Base-by-base conservation (phyloP, 345 rosid genomes). In the Lepidium sativum region DNA sequence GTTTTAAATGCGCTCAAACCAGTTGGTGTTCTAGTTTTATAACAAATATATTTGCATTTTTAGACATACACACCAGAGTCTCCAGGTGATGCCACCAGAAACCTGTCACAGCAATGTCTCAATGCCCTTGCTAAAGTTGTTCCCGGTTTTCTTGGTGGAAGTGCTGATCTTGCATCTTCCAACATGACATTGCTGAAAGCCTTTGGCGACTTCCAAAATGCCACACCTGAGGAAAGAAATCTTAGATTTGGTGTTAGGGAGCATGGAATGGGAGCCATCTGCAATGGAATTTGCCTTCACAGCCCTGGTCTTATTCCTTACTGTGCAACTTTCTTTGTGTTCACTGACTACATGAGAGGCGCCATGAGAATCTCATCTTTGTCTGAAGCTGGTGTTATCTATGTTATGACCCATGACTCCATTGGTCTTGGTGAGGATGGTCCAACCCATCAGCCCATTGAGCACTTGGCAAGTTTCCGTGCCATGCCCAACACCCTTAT, bases 371-470 rank as follows among this genome's bases (percentile, higher is more conserved):
- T 95, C 60, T 88, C 99, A 14, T 95, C 99, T 62, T 74, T 95
- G 79, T 61, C 60, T 42, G 86, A 91, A 77, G 85, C 98, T 51
- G 85, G 99, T 47, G 99, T 91, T 50, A 88, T 95, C 69, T 95
- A 95, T 48, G 94, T 95, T 12, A 95, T 95, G 99, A 95, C 99
- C 67, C 99, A 95, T 25, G 99, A 95, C 58, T 95, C 99, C 6
- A 95, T 95, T 69, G 99, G 99, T 70, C 95, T 95, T 9, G 99
- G 99, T 54, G 99, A 95, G 75, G 99, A 95, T 65, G 99, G 99
- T 55, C 99, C 99, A 33, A 95, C 99, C 63, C 99, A 91, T 77
- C 99, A 95, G 75, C 97, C 99, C 31, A 78, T 95, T 33, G 99
- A 95, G 73, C 97, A 95, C 83, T 14, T 95, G 44, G 96, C 99